phyloP scores from a whole-genome alignment of 1,284 basidiomycete genomes.

The Erythrobasidium hasegawianum region DNA sequence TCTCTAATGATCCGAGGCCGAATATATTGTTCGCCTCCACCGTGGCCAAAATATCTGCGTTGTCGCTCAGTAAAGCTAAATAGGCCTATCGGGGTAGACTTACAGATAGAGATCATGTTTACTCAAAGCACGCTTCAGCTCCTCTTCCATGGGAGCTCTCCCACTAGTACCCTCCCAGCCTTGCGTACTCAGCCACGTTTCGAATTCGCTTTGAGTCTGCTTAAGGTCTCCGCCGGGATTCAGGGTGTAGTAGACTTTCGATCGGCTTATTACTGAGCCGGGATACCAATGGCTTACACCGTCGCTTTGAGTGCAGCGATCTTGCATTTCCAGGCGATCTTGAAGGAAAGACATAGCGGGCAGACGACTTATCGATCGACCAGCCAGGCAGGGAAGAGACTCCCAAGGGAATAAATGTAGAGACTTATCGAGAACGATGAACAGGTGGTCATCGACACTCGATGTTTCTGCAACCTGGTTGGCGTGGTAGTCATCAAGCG shows the following conservation, averaged over 20 bases:
- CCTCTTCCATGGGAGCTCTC: conserved; percentile 70
- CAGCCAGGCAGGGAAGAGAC: conserved; percentile 79
- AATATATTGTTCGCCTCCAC: conserved; percentile 90
- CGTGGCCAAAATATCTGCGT: conserved; percentile 89
- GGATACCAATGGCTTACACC: neutral
- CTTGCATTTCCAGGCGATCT: conserved; percentile 64
- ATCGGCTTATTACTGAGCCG: conserved; percentile 61
- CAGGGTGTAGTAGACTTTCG: conserved; percentile 75
- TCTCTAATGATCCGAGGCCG: conserved; percentile 77
- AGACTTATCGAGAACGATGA: conserved; percentile 87
- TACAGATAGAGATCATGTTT: conserved; percentile 57
- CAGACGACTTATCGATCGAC: conserved; percentile 80
- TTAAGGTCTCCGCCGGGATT: conserved; percentile 89
- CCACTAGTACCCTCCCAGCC: conserved; percentile 84
- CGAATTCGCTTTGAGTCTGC: conserved; percentile 77
- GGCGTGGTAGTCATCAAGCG: conserved; percentile 37
- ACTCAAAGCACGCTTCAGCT: conserved; percentile 67
- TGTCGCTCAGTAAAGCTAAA: conserved; percentile 28
- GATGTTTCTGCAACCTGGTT: conserved; percentile 52
- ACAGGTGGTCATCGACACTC: conserved; percentile 60
- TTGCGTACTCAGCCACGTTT: conserved; percentile 60
- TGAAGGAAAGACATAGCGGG: conserved; percentile 82
- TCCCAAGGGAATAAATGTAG: conserved; percentile 93
- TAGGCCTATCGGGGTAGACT: neutral
- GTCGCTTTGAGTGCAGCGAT: neutral